These are phyloP conservation scores for Fistulinella cinereoalba DNA, from an alignment of 1,284 basidiomycete species.

Conservation along the genomic window DNA sequence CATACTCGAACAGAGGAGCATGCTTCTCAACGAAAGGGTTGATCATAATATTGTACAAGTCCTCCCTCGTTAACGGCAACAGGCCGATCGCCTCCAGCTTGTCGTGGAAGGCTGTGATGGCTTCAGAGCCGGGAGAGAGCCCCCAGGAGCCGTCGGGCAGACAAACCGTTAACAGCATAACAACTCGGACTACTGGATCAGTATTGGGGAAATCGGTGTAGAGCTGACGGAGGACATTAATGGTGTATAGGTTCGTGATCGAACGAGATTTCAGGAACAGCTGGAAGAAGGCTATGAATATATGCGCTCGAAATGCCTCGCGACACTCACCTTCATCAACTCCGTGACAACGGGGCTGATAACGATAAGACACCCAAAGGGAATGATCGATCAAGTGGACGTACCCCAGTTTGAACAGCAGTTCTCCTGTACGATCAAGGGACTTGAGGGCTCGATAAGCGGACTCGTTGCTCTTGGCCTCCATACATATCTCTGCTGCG, in stretches of 20 bases:
- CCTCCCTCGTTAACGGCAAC: constrained; percentile 52
- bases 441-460: constrained; percentile 65
- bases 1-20: constrained; percentile 52
- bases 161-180: constrained; percentile 64
- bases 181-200: constrained; percentile 59
- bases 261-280: constrained; percentile 67
- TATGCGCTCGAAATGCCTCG: background rate
- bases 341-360: constrained; percentile 54
- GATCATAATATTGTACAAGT: constrained; percentile 58
- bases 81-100: constrained; percentile 52
- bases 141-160: constrained; percentile 43
- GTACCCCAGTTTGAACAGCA: constrained; percentile 60
- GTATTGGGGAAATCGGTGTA: constrained; percentile 61
- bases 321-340: constrained; percentile 51
- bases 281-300: constrained; percentile 36
- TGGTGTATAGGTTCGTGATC: constrained; percentile 48
- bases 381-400: constrained; percentile 20
- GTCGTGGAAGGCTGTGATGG: constrained; percentile 32
- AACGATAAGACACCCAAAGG: constrained; percentile 11
- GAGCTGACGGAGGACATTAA: constrained; percentile 54
- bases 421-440: constrained; percentile 56
- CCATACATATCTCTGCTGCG: constrained; percentile 76
- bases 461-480: constrained; percentile 62
- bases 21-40: constrained; percentile 68
- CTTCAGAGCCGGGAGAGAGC: constrained; percentile 31